A percentile compares a stretch with the other conserved stretches of the same genome.
These are phyloP conservation scores for Gossypium lobatum DNA, from an alignment of 441 rosid species.

Conservation along the genomic window DNA sequence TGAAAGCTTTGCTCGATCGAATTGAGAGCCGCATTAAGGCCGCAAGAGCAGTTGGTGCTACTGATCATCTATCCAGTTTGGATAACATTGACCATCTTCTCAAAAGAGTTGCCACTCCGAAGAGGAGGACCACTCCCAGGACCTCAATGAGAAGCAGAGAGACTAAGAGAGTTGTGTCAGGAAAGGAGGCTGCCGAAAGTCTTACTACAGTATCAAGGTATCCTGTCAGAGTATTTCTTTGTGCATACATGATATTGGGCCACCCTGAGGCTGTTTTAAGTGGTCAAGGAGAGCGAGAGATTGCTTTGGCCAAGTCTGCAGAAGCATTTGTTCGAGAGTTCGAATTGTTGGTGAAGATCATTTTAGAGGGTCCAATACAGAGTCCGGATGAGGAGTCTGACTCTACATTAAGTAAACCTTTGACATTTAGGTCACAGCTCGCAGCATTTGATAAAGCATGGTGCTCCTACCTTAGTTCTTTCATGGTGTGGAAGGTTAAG, in stretches of 20 bases:
- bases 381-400: slow-evolving; percentile 50
- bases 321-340: slow-evolving; percentile 56
- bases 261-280: slow-evolving; percentile 97
- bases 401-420: slow-evolving; percentile 32
- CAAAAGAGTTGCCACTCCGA: slow-evolving; percentile 70
- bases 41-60: slow-evolving; percentile 29
- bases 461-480: slow-evolving; percentile 71
- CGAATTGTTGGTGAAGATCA: slow-evolving; percentile 64
- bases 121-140: slow-evolving; percentile 43
- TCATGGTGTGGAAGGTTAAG: slow-evolving; percentile 93
- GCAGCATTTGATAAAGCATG: slow-evolving; percentile 76
- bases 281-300: slow-evolving; percentile 77
- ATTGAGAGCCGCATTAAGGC: slow-evolving; percentile 62
- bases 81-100: slow-evolving; percentile 88
- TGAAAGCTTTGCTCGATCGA: slow-evolving; percentile 68
- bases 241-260: slow-evolving; percentile 88
- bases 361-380: slow-evolving; percentile 61
- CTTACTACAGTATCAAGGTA: slow-evolving; percentile 51
- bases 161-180: slow-evolving; percentile 33
- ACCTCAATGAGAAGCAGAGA: slow-evolving; percentile 38
- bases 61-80: slow-evolving; percentile 28
- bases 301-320: slow-evolving; percentile 62
- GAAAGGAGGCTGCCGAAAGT: slow-evolving; percentile 27
- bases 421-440: slow-evolving; percentile 75
- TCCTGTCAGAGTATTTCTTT: slow-evolving; percentile 79